Conservation (phyloP, 768 basidiomycete species). For the Macrocybe gigantea region DNA sequence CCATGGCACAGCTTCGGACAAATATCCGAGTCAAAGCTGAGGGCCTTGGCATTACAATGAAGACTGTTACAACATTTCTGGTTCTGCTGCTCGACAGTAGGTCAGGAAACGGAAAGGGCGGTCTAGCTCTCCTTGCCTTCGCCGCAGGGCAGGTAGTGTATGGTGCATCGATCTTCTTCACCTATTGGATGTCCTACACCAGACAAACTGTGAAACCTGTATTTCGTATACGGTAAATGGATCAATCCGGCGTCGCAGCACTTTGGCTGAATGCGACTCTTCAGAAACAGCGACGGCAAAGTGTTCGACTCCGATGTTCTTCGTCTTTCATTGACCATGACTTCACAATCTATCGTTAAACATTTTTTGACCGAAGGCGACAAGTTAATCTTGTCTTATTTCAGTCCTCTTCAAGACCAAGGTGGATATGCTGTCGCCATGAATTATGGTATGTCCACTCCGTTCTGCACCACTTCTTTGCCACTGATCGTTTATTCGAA, state of each 20-base stretch:
- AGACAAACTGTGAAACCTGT: no score
- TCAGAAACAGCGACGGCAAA: conserved; percentile 7
- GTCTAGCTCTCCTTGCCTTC: conserved; percentile 73
- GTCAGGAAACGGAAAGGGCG: conserved; percentile 18
- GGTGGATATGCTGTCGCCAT: conserved; percentile 94
- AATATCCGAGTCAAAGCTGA: conserved; percentile 78
- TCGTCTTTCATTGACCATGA: conserved; percentile 75
- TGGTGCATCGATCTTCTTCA: conserved; percentile 45
- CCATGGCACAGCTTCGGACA: conserved; percentile 63
- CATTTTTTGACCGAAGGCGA: conserved; percentile 96
- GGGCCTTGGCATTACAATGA: conserved; percentile 71
- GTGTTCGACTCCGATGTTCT: conserved; percentile 37
- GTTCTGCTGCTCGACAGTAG: conserved; percentile 49
- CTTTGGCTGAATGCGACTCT: background rate
- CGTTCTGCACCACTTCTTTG: background rate
- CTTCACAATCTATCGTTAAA: conserved; percentile 84
- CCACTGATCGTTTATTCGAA: background rate
- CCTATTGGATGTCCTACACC: conserved; percentile 47
- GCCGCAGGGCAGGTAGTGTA: conserved; percentile 82
- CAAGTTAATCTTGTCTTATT: conserved; percentile 79
- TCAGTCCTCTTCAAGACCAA: conserved; percentile 82
- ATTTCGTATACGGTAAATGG: no score
- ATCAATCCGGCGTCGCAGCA: no score
- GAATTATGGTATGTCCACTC: conserved; percentile 68
- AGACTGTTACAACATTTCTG: conserved; percentile 68